A percentile compares a stretch with the other conserved stretches of the same genome.
Evolutionary conservation across 2,329 filamentous ascomycete species (phyloP).

Genomic region (Colletotrichum sp.): DNA sequence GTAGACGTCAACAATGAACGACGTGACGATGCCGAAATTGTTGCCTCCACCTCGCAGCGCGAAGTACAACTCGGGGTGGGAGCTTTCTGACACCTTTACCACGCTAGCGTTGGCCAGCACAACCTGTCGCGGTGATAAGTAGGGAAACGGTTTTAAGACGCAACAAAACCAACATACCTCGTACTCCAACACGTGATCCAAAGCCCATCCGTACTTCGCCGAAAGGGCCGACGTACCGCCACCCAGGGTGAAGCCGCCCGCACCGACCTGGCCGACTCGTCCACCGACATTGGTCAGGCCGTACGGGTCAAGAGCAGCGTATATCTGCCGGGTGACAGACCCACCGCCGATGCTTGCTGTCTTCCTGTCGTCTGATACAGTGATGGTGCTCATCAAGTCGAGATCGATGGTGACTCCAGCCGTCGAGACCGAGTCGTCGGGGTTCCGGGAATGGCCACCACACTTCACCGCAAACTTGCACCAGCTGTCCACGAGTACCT

Average conservation of each 20-base stretch:
- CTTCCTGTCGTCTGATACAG: not conserved
- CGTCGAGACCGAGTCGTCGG: conserved; percentile 55
- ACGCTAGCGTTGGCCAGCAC: not conserved
- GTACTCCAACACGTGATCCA: conserved; percentile 51
- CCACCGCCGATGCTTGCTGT: not conserved
- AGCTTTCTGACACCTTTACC: not conserved
- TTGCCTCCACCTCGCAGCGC: not conserved
- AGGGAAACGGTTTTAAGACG: not conserved
- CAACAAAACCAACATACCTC: conserved; percentile 38
- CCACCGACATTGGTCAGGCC: conserved; percentile 48
- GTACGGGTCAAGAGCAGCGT: conserved; percentile 21
- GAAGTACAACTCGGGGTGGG: not conserved
- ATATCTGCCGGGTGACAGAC: not conserved
- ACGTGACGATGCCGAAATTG: not conserved
- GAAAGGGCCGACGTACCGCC: conserved; percentile 53
- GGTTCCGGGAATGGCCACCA: conserved; percentile 62
- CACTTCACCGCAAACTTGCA: conserved; percentile 57
- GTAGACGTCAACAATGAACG: not conserved
- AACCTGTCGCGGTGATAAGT: not conserved
- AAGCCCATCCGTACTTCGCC: conserved; percentile 31
- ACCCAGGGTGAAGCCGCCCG: conserved; percentile 56
- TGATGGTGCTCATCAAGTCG: not conserved
- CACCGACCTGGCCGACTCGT: conserved; percentile 47
- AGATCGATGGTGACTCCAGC: conserved; percentile 33
- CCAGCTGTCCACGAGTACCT: not conserved